Evolutionary conservation across 1,284 basidiomycete species (phyloP), one percentile per base, ranked within the genome.

Genomic region (Boletus mariae): DNA sequence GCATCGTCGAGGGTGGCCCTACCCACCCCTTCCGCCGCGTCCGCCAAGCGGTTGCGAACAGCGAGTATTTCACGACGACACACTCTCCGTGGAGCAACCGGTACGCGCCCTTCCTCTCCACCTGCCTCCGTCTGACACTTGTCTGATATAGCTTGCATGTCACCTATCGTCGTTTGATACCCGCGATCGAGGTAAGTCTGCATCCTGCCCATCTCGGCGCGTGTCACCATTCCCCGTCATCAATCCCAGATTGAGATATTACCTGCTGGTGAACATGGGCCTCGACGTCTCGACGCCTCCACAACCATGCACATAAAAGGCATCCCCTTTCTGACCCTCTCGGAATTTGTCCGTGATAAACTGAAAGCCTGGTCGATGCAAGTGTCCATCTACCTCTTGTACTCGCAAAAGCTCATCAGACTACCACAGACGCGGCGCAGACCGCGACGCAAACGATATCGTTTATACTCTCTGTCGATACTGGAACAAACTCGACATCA

Each of bases 321-420:
- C 25, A 71, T 90, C 6, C 89, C 88, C 11, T 90, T 90, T 73
- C 71, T 91, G 58, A 84, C 84, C 23, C 74, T 87, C 54, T 87
- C 88, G 41, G 88, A 91, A 67, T 90, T 90, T 70, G 73, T 90
- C 62, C 77, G 88, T 61, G 87, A 87, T 41, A 90, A 90, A 73
- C 74, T 90, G 52, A 90, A 87, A 60, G 71, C 80, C 12, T 90
- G 87, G 87, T 75, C 81, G 59, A 85, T 87, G 87, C 87, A 74
- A 66, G 84, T 70, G 51, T 45, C 34, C 47, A 1, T 15, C 29
- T 31, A 5, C 26, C 32, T 10, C 1, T 9, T 25, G 3, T 40
- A 5, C 42, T 25, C 15, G 0, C 20, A 31, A 4, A 23, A 40
- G 23, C 52, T 64, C 15, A 66, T 42, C 12, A 34, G 12, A 45